phyloP scores from a whole-genome alignment of 352 stramenopile genomes.

The Saprolegnia diclina region DNA sequence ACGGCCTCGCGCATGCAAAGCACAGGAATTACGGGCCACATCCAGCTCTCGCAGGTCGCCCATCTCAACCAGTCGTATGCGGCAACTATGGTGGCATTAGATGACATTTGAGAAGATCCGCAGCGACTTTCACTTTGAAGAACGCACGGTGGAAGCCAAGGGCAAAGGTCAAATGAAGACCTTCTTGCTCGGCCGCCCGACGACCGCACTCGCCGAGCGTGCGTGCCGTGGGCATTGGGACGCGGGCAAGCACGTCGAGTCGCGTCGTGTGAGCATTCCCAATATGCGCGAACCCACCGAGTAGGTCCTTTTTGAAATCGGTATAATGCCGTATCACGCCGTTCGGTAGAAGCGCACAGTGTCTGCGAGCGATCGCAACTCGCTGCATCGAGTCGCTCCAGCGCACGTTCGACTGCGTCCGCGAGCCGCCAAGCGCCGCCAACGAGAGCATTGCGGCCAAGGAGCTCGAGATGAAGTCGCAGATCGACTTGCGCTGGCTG shows the following conservation, averaged over 20 bases:
- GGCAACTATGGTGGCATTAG: too few species aligned
- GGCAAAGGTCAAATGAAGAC: constrained; percentile 81
- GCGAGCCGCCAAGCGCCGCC: neutral
- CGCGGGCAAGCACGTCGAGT: neutral
- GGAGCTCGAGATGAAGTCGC: constrained; percentile 40
- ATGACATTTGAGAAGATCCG: constrained; percentile 76
- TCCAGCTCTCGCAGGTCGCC: constrained; percentile 62
- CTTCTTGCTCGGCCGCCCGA: constrained; percentile 69
- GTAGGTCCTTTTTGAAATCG: neutral
- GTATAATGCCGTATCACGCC: neutral
- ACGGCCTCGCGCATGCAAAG: constrained; percentile 87
- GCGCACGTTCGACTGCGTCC: neutral
- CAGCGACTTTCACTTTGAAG: constrained; percentile 69
- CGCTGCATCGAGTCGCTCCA: neutral
- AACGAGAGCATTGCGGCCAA: neutral
- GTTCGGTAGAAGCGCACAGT: neutral
- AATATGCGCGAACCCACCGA: neutral
- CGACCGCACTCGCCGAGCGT: constrained; percentile 56
- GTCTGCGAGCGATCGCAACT: neutral
- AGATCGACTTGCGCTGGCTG: constrained; percentile 56
- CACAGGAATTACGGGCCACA: constrained; percentile 66
- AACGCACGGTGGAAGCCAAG: constrained; percentile 79
- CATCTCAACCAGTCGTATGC: too few species aligned
- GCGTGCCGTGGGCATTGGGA: constrained; percentile 35
- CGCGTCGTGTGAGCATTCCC: neutral